These are phyloP conservation scores for Onygenales sp. DNA, from an alignment of 2,329 filamentous ascomycete species.

Conservation along the genomic window DNA sequence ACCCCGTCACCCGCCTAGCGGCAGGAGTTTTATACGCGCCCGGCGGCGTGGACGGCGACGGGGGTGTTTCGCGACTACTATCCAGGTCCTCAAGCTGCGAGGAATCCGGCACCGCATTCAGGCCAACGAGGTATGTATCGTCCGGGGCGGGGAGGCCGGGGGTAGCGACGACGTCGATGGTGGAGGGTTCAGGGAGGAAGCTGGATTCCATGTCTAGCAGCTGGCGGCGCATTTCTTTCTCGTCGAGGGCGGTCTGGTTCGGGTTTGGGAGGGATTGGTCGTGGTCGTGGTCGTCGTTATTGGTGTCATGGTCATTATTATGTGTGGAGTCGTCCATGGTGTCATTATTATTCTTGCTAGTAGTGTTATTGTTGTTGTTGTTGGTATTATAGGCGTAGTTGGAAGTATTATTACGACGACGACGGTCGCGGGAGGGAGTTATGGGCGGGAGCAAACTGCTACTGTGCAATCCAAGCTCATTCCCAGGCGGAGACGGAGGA, in stretches of 20 bases:
- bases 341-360: background rate
- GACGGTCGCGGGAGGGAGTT: too few relatives aligned
- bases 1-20: constrained; percentile 10
- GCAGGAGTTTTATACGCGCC: constrained; percentile 20
- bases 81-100: constrained; percentile 2
- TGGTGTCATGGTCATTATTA: constrained; percentile 10
- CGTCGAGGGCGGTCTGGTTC: constrained; percentile 40
- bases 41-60: constrained; percentile 16
- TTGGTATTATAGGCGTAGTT: background rate
- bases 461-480: too few relatives aligned
- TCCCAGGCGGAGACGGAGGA: background rate
- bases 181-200: constrained; percentile 48
- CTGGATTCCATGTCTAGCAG: constrained; percentile 56
- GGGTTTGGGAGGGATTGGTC: constrained; percentile 11
- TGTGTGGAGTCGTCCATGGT: constrained; percentile 2
- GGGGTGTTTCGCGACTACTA: constrained; percentile 8
- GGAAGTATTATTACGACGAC: background rate
- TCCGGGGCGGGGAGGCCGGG: constrained; percentile 21
- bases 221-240: constrained; percentile 50
- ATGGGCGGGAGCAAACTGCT: too few relatives aligned
- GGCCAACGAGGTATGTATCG: constrained; percentile 36
- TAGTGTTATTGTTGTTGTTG: background rate
- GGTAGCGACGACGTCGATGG: constrained; percentile 25
- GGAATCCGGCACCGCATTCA: constrained; percentile 16
- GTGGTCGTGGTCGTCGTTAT: constrained; percentile 3